Evolutionary conservation across 164 flowering plant genomes (phyloP).

Genomic region (Hamamelis virginiana): DNA sequence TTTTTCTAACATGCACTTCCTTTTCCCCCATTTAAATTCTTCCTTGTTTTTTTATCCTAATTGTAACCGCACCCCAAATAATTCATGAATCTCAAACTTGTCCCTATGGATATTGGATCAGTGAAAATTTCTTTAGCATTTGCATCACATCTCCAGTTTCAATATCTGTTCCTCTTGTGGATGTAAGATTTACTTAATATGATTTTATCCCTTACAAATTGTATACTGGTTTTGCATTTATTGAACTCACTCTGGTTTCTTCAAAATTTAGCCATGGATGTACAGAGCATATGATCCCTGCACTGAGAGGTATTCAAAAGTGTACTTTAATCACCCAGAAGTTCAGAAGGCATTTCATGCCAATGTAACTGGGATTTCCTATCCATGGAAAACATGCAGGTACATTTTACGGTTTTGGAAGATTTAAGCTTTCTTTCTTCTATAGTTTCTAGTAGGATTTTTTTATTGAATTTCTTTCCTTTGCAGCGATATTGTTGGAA

Average conservation of each 20-base stretch:
- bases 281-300: constrained; percentile 46
- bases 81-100: background rate
- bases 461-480: constrained; percentile 8
- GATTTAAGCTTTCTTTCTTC: background rate
- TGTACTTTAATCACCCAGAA: constrained; percentile 14
- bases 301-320: background rate
- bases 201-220: too few relatives aligned
- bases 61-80: too few relatives aligned
- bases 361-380: constrained; percentile 8
- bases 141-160: background rate
- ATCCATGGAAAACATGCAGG: constrained; percentile 17
- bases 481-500: constrained; percentile 70
- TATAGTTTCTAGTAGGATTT: background rate
- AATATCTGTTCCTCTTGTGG: too few relatives aligned
- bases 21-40: too few relatives aligned
- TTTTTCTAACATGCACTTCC: too few relatives aligned
- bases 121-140: background rate
- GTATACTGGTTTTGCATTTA: too few relatives aligned
- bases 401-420: background rate
- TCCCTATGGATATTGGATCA: background rate
- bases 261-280: constrained; percentile 85
- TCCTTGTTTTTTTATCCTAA: background rate
- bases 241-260: constrained; percentile 6
- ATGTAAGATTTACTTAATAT: too few relatives aligned
- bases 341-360: constrained; percentile 21